Conservation (phyloP, 116 monocot species). For the Iris pallida region DNA sequence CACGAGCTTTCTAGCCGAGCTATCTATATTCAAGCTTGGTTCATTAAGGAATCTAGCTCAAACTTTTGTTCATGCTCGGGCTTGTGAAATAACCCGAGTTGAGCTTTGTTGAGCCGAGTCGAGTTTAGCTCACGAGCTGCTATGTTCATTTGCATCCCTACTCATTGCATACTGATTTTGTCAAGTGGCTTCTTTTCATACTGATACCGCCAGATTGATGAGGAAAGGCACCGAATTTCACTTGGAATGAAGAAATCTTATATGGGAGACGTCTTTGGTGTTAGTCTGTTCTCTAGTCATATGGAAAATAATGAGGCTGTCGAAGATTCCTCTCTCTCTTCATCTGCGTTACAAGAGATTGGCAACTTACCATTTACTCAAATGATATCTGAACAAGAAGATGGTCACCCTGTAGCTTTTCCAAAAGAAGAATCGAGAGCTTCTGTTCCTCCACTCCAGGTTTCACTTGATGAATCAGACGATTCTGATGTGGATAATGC, state of each 20-base stretch:
- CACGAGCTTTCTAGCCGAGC: too few relatives aligned
- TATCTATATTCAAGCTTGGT: too few relatives aligned
- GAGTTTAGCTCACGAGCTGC: too few relatives aligned
- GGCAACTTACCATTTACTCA: conserved; percentile 1
- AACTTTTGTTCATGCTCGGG: too few relatives aligned
- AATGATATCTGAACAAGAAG: background rate
- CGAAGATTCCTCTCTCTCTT: conserved; percentile 9
- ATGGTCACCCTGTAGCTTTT: conserved; percentile 18
- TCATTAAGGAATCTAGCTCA: too few relatives aligned
- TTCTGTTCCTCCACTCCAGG: conserved; percentile 69
- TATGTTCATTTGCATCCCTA: too few relatives aligned
- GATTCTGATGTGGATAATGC: conserved; percentile 48
- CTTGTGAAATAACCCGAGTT: too few relatives aligned
- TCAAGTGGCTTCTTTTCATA: background rate
- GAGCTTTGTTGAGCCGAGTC: too few relatives aligned
- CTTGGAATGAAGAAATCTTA: conserved; percentile 89
- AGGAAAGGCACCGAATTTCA: conserved; percentile 53
- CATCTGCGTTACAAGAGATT: conserved; percentile 8
- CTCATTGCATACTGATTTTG: background rate
- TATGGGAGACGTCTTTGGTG: conserved; percentile 20
- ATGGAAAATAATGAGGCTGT: background rate
- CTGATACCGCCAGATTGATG: conserved; percentile 50
- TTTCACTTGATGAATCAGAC: conserved; percentile 63
- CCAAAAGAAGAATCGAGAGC: conserved; percentile 28
- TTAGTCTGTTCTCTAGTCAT: conserved; percentile 2